These are phyloP conservation scores for Cladorrhinum samala DNA, from an alignment of 495 filamentous ascomycete species.

Conservation along the genomic window DNA sequence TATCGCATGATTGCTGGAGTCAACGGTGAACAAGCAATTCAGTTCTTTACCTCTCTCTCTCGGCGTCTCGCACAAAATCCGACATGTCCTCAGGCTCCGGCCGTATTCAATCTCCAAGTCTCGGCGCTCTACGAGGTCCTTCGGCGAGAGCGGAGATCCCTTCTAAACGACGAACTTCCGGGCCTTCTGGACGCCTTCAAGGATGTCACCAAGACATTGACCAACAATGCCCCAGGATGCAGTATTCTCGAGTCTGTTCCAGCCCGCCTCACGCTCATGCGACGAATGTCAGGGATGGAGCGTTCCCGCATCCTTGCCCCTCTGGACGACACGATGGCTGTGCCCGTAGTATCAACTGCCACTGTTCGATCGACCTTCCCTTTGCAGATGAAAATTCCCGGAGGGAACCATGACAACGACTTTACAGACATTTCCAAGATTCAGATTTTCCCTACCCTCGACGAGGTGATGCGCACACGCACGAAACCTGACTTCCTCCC, in stretches of 20 bases:
- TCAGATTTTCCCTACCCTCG: conserved; percentile 54
- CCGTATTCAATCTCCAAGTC: not conserved
- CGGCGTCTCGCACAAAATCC: not conserved
- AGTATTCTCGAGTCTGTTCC: not conserved
- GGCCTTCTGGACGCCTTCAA: not conserved
- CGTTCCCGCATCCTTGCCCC: not conserved
- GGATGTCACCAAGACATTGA: not conserved
- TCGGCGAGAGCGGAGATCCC: conserved; percentile 8
- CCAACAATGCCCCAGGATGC: no score
- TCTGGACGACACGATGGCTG: no score
- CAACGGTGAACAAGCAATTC: conserved; percentile 4
- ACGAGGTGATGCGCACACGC: conserved; percentile 48
- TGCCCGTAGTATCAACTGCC: not conserved
- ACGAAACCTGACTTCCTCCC: conserved; percentile 55
- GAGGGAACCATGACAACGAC: conserved; percentile 13
- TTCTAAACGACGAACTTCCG: conserved; percentile 3
- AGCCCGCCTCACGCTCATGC: not conserved
- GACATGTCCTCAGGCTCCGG: no score
- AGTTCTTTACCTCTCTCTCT: not conserved
- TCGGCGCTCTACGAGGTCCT: conserved; percentile 6
- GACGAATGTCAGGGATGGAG: not conserved
- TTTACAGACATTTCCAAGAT: conserved; percentile 37
- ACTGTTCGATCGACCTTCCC: conserved; percentile 10
- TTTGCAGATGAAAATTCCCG: not conserved
- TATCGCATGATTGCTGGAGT: conserved; percentile 7